phyloP scores from a whole-genome alignment of 2,329 filamentous ascomycete species.

The Dactylellina leptospora region DNA sequence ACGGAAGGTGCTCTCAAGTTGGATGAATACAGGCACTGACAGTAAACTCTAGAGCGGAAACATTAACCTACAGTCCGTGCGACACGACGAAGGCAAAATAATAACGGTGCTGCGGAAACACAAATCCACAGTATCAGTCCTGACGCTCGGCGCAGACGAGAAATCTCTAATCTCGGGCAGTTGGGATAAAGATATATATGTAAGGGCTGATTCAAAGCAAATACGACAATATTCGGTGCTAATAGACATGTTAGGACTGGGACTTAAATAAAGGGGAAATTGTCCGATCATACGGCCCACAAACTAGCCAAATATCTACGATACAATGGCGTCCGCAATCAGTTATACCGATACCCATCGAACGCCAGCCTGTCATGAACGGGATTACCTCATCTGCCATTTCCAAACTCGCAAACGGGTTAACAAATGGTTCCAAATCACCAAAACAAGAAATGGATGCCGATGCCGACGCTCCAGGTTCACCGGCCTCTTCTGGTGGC shows the following conservation, averaged over 20 bases:
- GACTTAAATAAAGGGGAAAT: slow-evolving; percentile 86
- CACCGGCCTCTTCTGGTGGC: slow-evolving; percentile 55
- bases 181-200: slow-evolving; percentile 90
- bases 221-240: slow-evolving; percentile 6
- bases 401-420: slow-evolving; percentile 56
- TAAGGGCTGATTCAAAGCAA: slow-evolving; percentile 4
- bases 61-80: slow-evolving; percentile 91
- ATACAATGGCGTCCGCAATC: slow-evolving; percentile 85
- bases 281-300: slow-evolving; percentile 75
- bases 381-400: slow-evolving; percentile 62
- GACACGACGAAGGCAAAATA: slow-evolving; percentile 92
- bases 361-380: slow-evolving; percentile 68
- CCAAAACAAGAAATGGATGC: slow-evolving; percentile 50
- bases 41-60: slow-evolving; percentile 70
- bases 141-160: slow-evolving; percentile 84
- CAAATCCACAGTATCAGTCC: slow-evolving; percentile 87
- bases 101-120: slow-evolving; percentile 84
- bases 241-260: slow-evolving; percentile 71
- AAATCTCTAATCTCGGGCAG: slow-evolving; percentile 86
- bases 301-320: slow-evolving; percentile 82
- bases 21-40: not conserved
- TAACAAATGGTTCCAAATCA: slow-evolving; percentile 48
- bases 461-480: slow-evolving; percentile 56
- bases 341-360: slow-evolving; percentile 72
- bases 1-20: not conserved